These are phyloP conservation scores for Globisporangium okanoganense DNA, from an alignment of 352 stramenopile genomes.

Conservation along the genomic window DNA sequence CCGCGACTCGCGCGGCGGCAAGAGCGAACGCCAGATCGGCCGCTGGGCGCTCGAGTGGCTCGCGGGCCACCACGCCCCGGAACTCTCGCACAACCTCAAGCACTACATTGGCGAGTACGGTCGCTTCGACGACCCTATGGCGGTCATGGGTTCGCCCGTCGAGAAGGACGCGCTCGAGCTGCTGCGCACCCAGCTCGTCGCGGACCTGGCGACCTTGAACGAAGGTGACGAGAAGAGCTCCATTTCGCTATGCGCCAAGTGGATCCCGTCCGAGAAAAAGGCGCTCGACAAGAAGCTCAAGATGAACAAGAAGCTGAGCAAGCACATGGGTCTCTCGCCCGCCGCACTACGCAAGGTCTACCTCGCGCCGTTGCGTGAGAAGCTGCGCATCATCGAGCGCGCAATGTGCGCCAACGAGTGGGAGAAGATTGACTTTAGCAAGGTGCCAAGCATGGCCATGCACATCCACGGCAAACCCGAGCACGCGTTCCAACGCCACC, in stretches of 20 bases:
- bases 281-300: slow-evolving; percentile 41
- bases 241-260: slow-evolving; percentile 53
- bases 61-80: slow-evolving; percentile 23
- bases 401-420: slow-evolving; percentile 48
- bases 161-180: slow-evolving; percentile 40
- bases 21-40: slow-evolving; percentile 39
- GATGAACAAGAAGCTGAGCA: slow-evolving; percentile 49
- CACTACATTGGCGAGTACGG: slow-evolving; percentile 40
- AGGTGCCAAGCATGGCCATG: slow-evolving; percentile 44
- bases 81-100: slow-evolving; percentile 42
- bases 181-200: slow-evolving; percentile 27
- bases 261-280: slow-evolving; percentile 57
- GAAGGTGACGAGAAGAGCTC: slow-evolving; percentile 4
- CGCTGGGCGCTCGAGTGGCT: slow-evolving; percentile 38
- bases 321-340: slow-evolving; percentile 36
- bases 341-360: slow-evolving; percentile 43
- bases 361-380: slow-evolving; percentile 35
- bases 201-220: slow-evolving; percentile 25
- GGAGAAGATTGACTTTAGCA: slow-evolving; percentile 37
- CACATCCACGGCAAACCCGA: slow-evolving; percentile 38
- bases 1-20: slow-evolving; percentile 43
- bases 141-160: slow-evolving; percentile 35
- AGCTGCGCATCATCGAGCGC: slow-evolving; percentile 38
- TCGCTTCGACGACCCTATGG: slow-evolving; percentile 42
- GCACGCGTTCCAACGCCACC: slow-evolving; percentile 35